Conservation (phyloP, 2,329 filamentous ascomycete species). For the Juglanconis juglandina region DNA sequence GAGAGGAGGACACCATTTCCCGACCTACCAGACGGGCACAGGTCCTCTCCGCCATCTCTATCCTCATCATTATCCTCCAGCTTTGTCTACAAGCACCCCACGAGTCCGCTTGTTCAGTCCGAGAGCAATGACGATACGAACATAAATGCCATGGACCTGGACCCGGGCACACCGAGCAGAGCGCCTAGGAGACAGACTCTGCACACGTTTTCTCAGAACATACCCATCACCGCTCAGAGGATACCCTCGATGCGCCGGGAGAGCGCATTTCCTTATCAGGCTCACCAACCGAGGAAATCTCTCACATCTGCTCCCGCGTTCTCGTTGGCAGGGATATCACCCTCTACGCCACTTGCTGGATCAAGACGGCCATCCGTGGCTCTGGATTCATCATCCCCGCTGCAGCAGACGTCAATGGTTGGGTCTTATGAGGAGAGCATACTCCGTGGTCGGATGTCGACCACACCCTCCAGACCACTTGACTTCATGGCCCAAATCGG, state of each 20-base stretch:
- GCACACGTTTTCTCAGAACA: constrained; percentile 32
- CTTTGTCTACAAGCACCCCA: constrained; percentile 83
- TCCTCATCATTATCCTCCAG: constrained; percentile 73
- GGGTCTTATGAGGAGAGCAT: constrained; percentile 98
- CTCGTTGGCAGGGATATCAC: constrained; percentile 37
- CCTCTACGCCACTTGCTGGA: constrained; percentile 40
- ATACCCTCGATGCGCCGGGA: constrained; percentile 54
- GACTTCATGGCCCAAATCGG: constrained; percentile 95
- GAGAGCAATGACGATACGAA: constrained; percentile 79
- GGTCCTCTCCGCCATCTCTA: constrained; percentile 54
- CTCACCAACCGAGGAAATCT: constrained; percentile 74
- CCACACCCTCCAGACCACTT: constrained; percentile 84
- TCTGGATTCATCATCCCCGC: constrained; percentile 65
- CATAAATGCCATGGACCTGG: constrained; percentile 48
- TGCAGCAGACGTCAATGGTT: constrained; percentile 92
- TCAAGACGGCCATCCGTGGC: constrained; percentile 66
- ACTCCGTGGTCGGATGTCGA: constrained; percentile 91
- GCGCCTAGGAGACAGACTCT: constrained; percentile 66
- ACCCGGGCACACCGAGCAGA: constrained; percentile 31
- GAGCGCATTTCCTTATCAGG: constrained; percentile 63
- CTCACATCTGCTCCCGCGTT: constrained; percentile 58
- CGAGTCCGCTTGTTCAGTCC: constrained; percentile 86
- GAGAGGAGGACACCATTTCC: constrained; percentile 27
- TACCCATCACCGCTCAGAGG: constrained; percentile 22
- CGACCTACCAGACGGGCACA: constrained; percentile 32